Percentiles rank a stretch among this genome's conserved stretches.
These are phyloP conservation scores for Psilocybe azurescens DNA, from an alignment of 768 basidiomycete species.

Conservation along the genomic window DNA sequence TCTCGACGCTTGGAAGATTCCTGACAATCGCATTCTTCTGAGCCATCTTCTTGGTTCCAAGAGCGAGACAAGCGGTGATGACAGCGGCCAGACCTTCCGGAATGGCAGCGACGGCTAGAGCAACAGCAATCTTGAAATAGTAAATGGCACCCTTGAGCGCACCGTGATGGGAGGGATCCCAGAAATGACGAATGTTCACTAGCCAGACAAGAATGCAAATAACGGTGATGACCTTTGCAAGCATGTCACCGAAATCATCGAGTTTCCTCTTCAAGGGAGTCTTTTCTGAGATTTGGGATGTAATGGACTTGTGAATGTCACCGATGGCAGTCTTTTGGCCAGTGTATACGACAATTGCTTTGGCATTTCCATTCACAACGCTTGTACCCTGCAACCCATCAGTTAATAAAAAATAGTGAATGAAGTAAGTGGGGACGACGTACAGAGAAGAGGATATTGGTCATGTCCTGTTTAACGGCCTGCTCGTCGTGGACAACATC, in stretches of 20 bases:
- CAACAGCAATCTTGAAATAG: conserved; percentile 99
- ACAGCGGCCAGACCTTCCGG: conserved; percentile 99
- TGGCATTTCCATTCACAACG: conserved; percentile 91
- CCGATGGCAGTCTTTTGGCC: conserved; percentile 92
- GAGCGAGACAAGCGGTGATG: conserved; percentile 94
- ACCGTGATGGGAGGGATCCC: conserved; percentile 93
- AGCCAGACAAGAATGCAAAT: conserved; percentile 98
- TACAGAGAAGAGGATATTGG: conserved; percentile 94
- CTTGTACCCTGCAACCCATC: conserved; percentile 77
- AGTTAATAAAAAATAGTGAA: conserved; percentile 5
- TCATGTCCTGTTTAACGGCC: conserved; percentile 98
- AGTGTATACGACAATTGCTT: conserved; percentile 87
- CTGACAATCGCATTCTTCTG: conserved; percentile 98
- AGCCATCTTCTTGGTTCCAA: conserved; percentile 99
- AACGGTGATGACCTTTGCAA: conserved; percentile 97
- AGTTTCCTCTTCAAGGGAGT: conserved; percentile 97
- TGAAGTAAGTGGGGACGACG: conserved; percentile 27
- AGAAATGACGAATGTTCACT: conserved; percentile 95
- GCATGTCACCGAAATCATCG: conserved; percentile 97
- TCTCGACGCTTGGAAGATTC: conserved; percentile 96
- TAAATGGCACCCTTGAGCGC: conserved; percentile 93
- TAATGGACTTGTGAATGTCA: conserved; percentile 96
- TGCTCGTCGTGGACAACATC: conserved; percentile 69
- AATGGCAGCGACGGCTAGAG: conserved; percentile 98
- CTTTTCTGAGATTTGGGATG: conserved; percentile 92